Conservation (phyloP, 2,329 filamentous ascomycete genomes). For the Paramyrothecium roridum region DNA sequence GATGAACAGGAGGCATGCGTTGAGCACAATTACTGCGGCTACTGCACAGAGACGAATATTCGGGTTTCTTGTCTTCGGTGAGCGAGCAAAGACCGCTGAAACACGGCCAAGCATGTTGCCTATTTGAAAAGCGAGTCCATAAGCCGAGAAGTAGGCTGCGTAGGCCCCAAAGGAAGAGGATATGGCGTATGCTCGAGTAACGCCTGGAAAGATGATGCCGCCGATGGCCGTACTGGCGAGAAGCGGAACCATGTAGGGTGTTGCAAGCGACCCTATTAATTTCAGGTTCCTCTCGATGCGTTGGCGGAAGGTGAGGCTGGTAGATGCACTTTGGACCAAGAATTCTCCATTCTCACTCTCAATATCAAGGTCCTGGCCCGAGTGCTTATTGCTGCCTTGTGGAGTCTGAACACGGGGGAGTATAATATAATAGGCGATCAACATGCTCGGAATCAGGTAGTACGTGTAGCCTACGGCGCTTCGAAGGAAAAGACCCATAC, state of each 20-base stretch:
- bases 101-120: constrained; percentile 22
- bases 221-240: constrained; percentile 17
- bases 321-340: constrained; percentile 1
- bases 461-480: constrained; percentile 21
- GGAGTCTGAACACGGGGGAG: constrained; percentile 18
- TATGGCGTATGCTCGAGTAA: constrained; percentile 21
- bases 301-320: constrained; percentile 8
- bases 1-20: constrained; percentile 17
- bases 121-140: constrained; percentile 22
- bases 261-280: constrained; percentile 10
- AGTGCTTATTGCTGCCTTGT: constrained; percentile 6
- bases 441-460: constrained; percentile 18
- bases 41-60: constrained; percentile 8
- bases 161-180: constrained; percentile 18
- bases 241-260: constrained; percentile 22
- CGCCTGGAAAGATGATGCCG: constrained; percentile 20
- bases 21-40: constrained; percentile 10
- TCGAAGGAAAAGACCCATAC: constrained; percentile 21
- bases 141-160: constrained; percentile 22
- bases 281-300: constrained; percentile 12
- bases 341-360: background rate
- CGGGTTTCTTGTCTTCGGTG: constrained; percentile 6
- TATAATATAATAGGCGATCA: constrained; percentile 23
- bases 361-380: background rate
- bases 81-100: constrained; percentile 13